Conservation (phyloP, 768 basidiomycete species). For the Tylopilus subfusipes region DNA sequence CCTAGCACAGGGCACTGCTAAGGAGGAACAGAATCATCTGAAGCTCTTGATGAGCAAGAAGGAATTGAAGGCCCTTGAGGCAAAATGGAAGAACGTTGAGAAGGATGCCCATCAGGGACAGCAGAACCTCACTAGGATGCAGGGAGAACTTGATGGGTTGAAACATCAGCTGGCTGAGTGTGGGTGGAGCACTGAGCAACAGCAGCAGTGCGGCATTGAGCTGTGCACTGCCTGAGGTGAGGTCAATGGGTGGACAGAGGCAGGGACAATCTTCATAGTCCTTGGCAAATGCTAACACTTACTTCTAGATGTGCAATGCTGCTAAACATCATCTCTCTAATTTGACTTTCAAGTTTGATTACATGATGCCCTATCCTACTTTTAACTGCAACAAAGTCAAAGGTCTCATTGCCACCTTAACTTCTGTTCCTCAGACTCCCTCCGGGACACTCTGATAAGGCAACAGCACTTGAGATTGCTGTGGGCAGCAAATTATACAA, state of each 20-base stretch:
- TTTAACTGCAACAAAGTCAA: constrained; percentile 89
- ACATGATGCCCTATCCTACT: constrained; percentile 65
- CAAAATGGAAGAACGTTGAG: constrained; percentile 77
- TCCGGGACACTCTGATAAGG: constrained; percentile 64
- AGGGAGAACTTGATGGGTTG: constrained; percentile 54
- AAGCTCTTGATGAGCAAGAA: constrained; percentile 74
- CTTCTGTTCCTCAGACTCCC: constrained; percentile 74
- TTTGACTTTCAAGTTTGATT: constrained; percentile 86
- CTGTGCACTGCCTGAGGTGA: constrained; percentile 50
- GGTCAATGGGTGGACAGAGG: constrained; percentile 62
- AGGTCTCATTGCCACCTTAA: constrained; percentile 88
- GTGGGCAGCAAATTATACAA: constrained; percentile 90
- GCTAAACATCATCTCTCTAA: constrained; percentile 63
- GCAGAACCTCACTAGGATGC: constrained; percentile 61
- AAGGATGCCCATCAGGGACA: constrained; percentile 77
- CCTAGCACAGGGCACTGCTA: constrained; percentile 71
- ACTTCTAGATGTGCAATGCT: constrained; percentile 57
- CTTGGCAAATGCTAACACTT: constrained; percentile 7
- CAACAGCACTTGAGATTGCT: constrained; percentile 90
- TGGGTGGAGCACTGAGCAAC: constrained; percentile 77
- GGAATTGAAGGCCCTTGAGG: constrained; percentile 73
- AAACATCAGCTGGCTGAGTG: constrained; percentile 50
- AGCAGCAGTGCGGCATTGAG: constrained; percentile 51
- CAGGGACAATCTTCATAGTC: constrained; percentile 28
- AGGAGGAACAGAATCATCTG: constrained; percentile 77